Conservation (phyloP, 1,139 yeast genomes). For the Chernovozyma aurita region DNA sequence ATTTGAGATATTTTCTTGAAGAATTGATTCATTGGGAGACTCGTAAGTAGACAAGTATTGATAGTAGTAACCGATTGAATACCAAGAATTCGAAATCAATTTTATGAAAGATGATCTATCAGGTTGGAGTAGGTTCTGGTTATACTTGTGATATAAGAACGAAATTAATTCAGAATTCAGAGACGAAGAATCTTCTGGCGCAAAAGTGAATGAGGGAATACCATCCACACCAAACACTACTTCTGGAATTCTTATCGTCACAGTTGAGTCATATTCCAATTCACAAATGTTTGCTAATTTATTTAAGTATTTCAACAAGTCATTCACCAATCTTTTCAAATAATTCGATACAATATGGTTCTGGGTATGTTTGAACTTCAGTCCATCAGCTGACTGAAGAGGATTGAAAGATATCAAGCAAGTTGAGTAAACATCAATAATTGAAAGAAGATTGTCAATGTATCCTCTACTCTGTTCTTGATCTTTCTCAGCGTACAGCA, state of each 20-base stretch:
- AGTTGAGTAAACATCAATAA: conserved; percentile 33
- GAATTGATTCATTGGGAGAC: conserved; percentile 20
- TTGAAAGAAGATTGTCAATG: conserved; percentile 29
- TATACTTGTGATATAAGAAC: conserved; percentile 36
- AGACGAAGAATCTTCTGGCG: neutral
- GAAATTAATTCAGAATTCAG: conserved; percentile 19
- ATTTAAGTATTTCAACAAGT: conserved; percentile 22
- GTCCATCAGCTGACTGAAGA: conserved; percentile 16
- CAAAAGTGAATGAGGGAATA: neutral
- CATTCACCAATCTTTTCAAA: conserved; percentile 16
- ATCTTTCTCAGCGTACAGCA: conserved; percentile 31
- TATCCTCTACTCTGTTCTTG: conserved; percentile 30
- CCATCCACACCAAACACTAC: no score
- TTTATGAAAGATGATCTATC: conserved; percentile 29
- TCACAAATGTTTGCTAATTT: conserved; percentile 21
- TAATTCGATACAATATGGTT: conserved; percentile 18
- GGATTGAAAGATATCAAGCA: conserved; percentile 39
- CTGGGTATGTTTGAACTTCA: conserved; percentile 25
- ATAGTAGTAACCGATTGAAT: conserved; percentile 31
- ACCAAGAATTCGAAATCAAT: conserved; percentile 37
- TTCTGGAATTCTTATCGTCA: no score
- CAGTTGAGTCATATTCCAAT: conserved; percentile 24
- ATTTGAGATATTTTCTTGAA: conserved; percentile 14
- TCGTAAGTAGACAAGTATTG: conserved; percentile 27
- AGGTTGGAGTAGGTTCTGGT: conserved; percentile 26